A percentile compares a stretch with the other conserved stretches of the same genome.
These are phyloP conservation scores for Yamadazyma pseudoaaseri DNA, from an alignment of 1,139 yeast species.

Conservation along the genomic window DNA sequence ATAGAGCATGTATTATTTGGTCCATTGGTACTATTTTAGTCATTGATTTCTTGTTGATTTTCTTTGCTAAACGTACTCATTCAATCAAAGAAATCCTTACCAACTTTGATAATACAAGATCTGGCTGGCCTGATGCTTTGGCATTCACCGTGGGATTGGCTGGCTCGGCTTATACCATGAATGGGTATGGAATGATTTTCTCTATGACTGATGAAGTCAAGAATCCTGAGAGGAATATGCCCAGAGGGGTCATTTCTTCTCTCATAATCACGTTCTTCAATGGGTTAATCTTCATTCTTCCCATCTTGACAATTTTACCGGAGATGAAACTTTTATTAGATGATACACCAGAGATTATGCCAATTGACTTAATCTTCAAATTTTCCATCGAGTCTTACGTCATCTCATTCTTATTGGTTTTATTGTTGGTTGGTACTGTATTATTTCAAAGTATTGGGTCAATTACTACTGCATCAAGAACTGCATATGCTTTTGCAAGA, in stretches of 20 bases:
- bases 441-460: conserved; percentile 78
- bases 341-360: conserved; percentile 63
- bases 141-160: conserved; percentile 77
- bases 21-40: conserved; percentile 68
- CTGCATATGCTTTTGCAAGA: conserved; percentile 83
- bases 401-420: conserved; percentile 64
- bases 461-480: conserved; percentile 81
- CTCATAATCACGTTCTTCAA: conserved; percentile 62
- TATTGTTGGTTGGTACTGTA: conserved; percentile 69
- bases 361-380: conserved; percentile 65
- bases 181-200: conserved; percentile 81
- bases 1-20: conserved; percentile 70
- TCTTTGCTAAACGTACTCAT: conserved; percentile 62
- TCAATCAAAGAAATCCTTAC: conserved; percentile 60
- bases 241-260: conserved; percentile 71
- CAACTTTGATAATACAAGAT: conserved; percentile 66
- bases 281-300: conserved; percentile 71
- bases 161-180: conserved; percentile 74
- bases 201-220: conserved; percentile 83
- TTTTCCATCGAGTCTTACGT: conserved; percentile 66
- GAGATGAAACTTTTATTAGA: conserved; percentile 56
- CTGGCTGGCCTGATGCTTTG: conserved; percentile 68
- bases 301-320: conserved; percentile 69
- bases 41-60: conserved; percentile 59
- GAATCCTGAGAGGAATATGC: conserved; percentile 70